Evolutionary conservation across 2,329 filamentous ascomycete species (phyloP).

Genomic region (Camillea tinctor): DNA sequence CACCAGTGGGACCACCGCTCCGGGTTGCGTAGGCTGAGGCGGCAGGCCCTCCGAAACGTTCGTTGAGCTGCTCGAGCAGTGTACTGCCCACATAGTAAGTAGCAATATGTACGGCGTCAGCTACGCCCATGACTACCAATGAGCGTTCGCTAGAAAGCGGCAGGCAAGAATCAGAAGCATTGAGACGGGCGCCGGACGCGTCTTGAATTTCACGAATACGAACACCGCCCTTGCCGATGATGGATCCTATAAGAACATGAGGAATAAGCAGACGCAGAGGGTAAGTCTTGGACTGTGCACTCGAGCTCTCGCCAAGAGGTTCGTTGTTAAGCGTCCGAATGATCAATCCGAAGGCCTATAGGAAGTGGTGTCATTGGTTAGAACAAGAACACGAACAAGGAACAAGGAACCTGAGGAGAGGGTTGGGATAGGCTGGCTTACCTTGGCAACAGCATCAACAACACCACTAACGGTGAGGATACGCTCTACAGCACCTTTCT

Average conservation of each 20-base stretch:
- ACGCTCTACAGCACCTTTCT: constrained; percentile 93
- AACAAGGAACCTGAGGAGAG: constrained; percentile 3
- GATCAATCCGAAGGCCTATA: constrained; percentile 90
- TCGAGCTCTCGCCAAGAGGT: constrained; percentile 82
- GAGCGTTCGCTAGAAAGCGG: constrained; percentile 95
- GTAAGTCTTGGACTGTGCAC: constrained; percentile 93
- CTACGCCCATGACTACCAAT: constrained; percentile 96
- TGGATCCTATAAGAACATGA: constrained; percentile 95
- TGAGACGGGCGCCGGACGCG: constrained; percentile 91
- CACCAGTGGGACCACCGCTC: constrained; percentile 87
- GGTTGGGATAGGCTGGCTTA: constrained; percentile 40
- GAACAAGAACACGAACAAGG: too few relatives aligned
- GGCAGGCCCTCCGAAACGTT: constrained; percentile 91
- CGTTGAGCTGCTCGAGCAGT: constrained; percentile 94
- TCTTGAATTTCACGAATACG: constrained; percentile 98
- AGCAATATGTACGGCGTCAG: constrained; percentile 96
- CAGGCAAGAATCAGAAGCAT: constrained; percentile 92
- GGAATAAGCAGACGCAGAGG: constrained; percentile 92
- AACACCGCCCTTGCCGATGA: constrained; percentile 95
- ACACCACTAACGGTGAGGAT: constrained; percentile 96
- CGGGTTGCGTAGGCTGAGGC: constrained; percentile 97
- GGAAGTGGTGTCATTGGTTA: constrained; percentile 2
- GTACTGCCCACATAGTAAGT: constrained; percentile 99
- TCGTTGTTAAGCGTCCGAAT: constrained; percentile 98
- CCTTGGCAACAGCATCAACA: constrained; percentile 96